Evolutionary conservation across 208 protist genomes (phyloP).

Genomic region (Wallacemonas sp.): DNA sequence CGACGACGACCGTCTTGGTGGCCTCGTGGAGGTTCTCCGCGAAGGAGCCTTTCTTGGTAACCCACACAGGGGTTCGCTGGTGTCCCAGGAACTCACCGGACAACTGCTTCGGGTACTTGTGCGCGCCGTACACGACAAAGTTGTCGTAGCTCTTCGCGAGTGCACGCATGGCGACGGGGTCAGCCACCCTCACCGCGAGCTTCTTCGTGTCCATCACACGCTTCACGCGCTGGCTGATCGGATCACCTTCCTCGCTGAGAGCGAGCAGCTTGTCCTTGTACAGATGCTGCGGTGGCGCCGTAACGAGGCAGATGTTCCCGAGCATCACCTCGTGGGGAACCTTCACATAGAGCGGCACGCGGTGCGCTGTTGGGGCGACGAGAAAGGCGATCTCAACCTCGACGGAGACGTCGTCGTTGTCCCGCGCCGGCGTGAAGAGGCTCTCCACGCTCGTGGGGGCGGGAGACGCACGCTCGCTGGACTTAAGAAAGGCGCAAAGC

Average conservation of each 20-base stretch:
- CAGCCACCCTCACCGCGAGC: conserved; percentile 65
- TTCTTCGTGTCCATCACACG: conserved; percentile 87
- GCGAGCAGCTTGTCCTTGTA: conserved; percentile 80
- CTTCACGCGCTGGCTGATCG: conserved; percentile 69
- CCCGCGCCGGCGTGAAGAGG: conserved; percentile 43
- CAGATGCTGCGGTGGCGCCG: conserved; percentile 65
- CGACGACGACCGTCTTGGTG: conserved; percentile 64
- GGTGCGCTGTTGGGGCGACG: conserved; percentile 62
- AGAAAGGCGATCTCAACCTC: conserved; percentile 83
- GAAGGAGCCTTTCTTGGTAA: conserved; percentile 55
- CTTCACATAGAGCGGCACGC: conserved; percentile 81
- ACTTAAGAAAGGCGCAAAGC: conserved; percentile 54
- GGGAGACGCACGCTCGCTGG: conserved; percentile 11
- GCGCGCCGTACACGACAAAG: conserved; percentile 76
- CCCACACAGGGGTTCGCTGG: conserved; percentile 75
- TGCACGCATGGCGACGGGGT: conserved; percentile 77
- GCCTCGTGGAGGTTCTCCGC: conserved; percentile 40
- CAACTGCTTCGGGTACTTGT: conserved; percentile 77
- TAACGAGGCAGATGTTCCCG: conserved; percentile 85
- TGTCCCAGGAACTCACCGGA: conserved; percentile 89
- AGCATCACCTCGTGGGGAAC: conserved; percentile 66
- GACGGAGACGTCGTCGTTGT: conserved; percentile 36
- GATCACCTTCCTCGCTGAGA: conserved; percentile 63
- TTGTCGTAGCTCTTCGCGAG: conserved; percentile 88
- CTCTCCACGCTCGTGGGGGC: conserved; percentile 26